These are phyloP conservation scores for Chenopodium formosanum DNA, from an alignment of 148 eudicot species.

Conservation along the genomic window DNA sequence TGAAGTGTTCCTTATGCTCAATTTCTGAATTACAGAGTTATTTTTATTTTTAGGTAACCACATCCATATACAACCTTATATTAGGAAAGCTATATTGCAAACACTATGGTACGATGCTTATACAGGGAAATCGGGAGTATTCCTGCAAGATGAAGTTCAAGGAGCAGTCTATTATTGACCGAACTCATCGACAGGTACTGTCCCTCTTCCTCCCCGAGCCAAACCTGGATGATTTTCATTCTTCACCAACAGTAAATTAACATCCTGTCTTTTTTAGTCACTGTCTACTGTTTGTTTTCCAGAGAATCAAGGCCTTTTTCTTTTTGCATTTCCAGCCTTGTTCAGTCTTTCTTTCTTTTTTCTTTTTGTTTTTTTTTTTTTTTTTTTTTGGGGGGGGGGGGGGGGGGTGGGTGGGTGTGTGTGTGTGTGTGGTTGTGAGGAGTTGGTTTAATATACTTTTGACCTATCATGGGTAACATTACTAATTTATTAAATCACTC, in stretches of 20 bases:
- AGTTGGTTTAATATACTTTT: not conserved
- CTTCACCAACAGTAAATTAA: not conserved
- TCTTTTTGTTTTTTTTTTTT: not conserved
- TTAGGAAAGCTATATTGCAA: conserved; percentile 87
- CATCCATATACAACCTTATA: conserved; percentile 92
- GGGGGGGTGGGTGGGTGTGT: too few species aligned
- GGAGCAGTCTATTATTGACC: conserved; percentile 90
- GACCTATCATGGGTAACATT: not conserved
- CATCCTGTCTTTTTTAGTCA: not conserved
- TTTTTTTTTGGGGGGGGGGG: not conserved
- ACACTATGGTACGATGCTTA: conserved; percentile 93
- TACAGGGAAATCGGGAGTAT: conserved; percentile 65
- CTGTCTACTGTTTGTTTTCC: not conserved
- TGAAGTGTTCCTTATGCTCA: not conserved
- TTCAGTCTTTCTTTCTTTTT: not conserved
- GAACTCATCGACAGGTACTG: conserved; percentile 90
- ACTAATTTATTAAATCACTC: not conserved
- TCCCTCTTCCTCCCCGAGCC: conserved; percentile 11
- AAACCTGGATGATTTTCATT: not conserved
- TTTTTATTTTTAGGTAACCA: conserved; percentile 58
- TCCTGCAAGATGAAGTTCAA: conserved; percentile 84
- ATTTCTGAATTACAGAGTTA: conserved; percentile 1
- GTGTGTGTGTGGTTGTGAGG: not conserved
- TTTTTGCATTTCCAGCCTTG: not conserved
- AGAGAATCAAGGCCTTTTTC: not conserved